phyloP scores from a whole-genome alignment of 495 filamentous ascomycete genomes.

The Terfezia boudieri region DNA sequence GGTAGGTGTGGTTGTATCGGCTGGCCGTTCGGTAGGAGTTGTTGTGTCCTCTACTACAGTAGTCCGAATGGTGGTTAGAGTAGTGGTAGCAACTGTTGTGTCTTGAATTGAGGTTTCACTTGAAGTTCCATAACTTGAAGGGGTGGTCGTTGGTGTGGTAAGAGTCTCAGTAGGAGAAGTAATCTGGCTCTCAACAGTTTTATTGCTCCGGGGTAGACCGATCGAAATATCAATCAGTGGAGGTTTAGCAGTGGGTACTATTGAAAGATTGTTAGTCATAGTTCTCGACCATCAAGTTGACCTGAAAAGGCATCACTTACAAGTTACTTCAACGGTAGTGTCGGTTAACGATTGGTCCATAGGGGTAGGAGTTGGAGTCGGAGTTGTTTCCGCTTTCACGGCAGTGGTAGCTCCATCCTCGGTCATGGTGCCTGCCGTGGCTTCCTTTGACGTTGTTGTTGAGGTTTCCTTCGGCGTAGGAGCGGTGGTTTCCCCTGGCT shows the following conservation, averaged over 20 bases:
- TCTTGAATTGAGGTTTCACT: constrained; percentile 13
- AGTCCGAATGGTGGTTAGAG: constrained; percentile 7
- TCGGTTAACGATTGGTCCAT: background rate
- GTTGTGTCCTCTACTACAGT: constrained; percentile 3
- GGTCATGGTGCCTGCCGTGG: constrained; percentile 6
- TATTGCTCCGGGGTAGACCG: background rate
- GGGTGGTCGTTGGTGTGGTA: constrained; percentile 6
- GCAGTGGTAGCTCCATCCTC: constrained; percentile 5
- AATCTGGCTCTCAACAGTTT: constrained; percentile 6
- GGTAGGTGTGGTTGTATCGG: background rate
- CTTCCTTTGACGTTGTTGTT: constrained; percentile 1
- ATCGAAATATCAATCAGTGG: background rate
- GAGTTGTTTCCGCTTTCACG: constrained; percentile 4
- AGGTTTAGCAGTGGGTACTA: background rate
- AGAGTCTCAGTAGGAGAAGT: constrained; percentile 8
- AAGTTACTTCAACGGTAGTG: background rate
- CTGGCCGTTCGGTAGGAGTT: background rate
- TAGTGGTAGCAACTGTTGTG: constrained; percentile 15
- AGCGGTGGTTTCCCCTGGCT: constrained; percentile 1
- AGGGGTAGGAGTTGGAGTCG: constrained; percentile 1
- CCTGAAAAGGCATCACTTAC: background rate
- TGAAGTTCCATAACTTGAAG: constrained; percentile 1
- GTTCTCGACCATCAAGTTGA: background rate
- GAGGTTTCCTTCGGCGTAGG: background rate
- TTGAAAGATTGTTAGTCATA: background rate